A percentile compares a stretch with the other conserved stretches of the same genome.
Evolutionary conservation across 192 early-diverging fungal species (phyloP).

Genomic region (Podila clonocystis): DNA sequence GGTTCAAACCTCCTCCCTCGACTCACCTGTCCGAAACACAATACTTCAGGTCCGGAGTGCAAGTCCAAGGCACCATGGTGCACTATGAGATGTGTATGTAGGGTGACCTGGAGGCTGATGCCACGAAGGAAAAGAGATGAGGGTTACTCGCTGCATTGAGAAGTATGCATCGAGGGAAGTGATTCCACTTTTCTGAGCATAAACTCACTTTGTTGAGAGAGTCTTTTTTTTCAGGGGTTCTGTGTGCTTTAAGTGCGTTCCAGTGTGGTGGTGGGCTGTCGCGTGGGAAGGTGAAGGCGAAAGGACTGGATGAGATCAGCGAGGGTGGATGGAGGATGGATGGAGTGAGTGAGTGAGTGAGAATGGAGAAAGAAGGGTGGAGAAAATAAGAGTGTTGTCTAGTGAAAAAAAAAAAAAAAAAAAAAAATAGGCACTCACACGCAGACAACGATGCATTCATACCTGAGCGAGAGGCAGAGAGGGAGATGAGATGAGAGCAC

Average conservation of each 20-base stretch:
- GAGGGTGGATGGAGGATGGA: neutral
- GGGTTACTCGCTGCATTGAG: no score
- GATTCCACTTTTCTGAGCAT: no score
- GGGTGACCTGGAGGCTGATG: no score
- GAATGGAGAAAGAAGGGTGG: neutral
- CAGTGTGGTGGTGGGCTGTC: neutral
- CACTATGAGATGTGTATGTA: no score
- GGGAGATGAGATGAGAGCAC: no score
- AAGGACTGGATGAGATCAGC: neutral
- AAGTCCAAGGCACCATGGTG: conserved; percentile 5
- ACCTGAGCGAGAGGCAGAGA: no score
- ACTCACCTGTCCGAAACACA: conserved; percentile 4
- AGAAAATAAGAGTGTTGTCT: neutral
- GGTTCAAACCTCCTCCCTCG: neutral
- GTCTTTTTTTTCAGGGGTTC: neutral
- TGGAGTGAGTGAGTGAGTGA: neutral
- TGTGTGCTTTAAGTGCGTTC: neutral
- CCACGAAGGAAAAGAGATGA: no score
- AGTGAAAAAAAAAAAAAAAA: neutral
- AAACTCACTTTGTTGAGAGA: no score
- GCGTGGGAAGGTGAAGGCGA: neutral
- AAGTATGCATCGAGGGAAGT: no score
- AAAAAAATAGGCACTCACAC: no score
- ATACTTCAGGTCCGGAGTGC: neutral
- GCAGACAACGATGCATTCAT: no score